Evolutionary conservation across 2,329 filamentous ascomycete species (phyloP), one percentile per base, ranked within the genome.

Genomic region (Alternaria panax): DNA sequence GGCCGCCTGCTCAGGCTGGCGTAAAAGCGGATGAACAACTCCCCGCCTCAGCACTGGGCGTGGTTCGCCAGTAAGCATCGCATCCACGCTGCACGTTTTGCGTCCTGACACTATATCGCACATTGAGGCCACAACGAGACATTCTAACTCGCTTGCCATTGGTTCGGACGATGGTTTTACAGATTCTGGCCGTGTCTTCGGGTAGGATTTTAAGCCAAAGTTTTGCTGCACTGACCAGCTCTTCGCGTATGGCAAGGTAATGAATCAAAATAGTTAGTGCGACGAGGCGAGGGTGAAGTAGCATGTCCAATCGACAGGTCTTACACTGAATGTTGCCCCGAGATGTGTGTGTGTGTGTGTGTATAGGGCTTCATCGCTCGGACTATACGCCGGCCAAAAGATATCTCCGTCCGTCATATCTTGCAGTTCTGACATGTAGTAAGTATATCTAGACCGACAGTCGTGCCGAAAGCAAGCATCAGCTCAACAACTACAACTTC

Each of bases 11-110:
- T 43, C 46, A 40, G 24, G 14, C 28, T 42, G 36, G 54, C 38
- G 14, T 47, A 18, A 32, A 27, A 4, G 25, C 54, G 54, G 54
- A 27, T 51, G 54, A 56, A 56, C 11, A 51, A 51, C 54, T 34
- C 45, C 36, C 45, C 54, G 54, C 27, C 22, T 28, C 54, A 42
- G 20, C 34, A n/a, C 38, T 54, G 28, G 16, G 24, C n/a, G 36
- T 42, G 38, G 36, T 42, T 42, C 45, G 22, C 18, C 28, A 28
- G 36, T 36, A 20, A 42, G 36, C 38, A 32, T 50, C 28, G 27
- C 36, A 36, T 52, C 22, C 38, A n/a, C 32, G 16, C 16, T 36
- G 32, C 32, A 36, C 32, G 32, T n/a, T n/a, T 32, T 42, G 28
- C 45, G 27, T 20, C 38, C 24, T 24, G 20, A 40, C 45, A 20